A percentile compares a stretch with the other conserved stretches of the same genome.
Evolutionary conservation across 176 grass and related monocot species (phyloP).

Genomic region (Urochloa ruziziensis): DNA sequence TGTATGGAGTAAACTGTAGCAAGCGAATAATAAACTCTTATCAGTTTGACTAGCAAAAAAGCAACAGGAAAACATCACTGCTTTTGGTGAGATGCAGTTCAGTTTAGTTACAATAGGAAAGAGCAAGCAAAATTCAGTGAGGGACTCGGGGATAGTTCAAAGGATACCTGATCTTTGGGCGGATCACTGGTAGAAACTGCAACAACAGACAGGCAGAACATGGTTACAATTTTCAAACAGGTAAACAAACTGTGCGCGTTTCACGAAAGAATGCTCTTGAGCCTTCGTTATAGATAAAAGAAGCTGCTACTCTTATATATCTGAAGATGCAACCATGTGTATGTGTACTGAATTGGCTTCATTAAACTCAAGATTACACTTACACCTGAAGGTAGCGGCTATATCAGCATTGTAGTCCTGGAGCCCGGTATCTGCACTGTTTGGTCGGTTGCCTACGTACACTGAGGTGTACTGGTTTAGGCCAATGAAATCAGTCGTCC

Average conservation of each 20-base stretch:
- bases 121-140: not conserved
- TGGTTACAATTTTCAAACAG: conserved; percentile 13
- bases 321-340: not conserved
- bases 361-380: not conserved
- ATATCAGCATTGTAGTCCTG: conserved; percentile 57
- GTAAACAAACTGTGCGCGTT: not conserved
- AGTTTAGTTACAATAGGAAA: not conserved
- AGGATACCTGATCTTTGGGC: conserved; percentile 45
- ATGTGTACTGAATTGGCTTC: too few species aligned
- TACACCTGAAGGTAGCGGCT: conserved; percentile 51
- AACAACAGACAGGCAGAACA: not conserved
- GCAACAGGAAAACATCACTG: not conserved
- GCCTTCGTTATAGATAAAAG: not conserved
- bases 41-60: not conserved
- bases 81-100: not conserved
- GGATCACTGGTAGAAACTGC: conserved; percentile 53
- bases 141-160: not conserved
- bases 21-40: too few species aligned
- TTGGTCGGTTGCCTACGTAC: conserved; percentile 51
- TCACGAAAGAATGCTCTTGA: not conserved
- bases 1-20: conserved; percentile 39
- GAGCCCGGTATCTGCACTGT: not conserved
- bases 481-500: conserved; percentile 68
- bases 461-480: conserved; percentile 76
- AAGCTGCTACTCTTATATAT: not conserved